These are phyloP conservation scores for Kockiozyma suomiensis DNA, from an alignment of 805 yeast genomes.

Conservation along the genomic window DNA sequence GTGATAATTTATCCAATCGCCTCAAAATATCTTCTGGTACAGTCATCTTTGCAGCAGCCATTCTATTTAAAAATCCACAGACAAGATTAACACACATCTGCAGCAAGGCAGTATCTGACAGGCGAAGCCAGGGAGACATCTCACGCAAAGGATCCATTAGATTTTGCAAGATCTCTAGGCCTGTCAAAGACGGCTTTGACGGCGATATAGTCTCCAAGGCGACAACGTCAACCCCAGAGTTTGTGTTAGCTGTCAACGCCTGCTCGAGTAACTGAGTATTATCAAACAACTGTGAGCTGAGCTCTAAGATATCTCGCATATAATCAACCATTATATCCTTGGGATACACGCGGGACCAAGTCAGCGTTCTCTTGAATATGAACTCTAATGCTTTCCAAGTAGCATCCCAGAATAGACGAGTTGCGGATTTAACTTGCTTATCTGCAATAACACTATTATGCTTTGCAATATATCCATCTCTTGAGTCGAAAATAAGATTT, in stretches of 20 bases:
- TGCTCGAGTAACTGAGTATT: slow-evolving; percentile 58
- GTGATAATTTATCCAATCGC: slow-evolving; percentile 48
- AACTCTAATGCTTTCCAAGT: slow-evolving; percentile 74
- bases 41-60: slow-evolving; percentile 54
- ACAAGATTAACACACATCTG: slow-evolving; percentile 73
- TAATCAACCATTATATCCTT: slow-evolving; percentile 68
- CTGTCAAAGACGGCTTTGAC: slow-evolving; percentile 8
- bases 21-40: slow-evolving; percentile 58
- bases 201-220: slow-evolving; percentile 19
- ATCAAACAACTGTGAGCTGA: slow-evolving; percentile 67
- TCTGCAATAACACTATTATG: slow-evolving; percentile 39
- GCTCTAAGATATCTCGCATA: slow-evolving; percentile 82
- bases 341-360: slow-evolving; percentile 72
- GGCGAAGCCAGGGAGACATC: slow-evolving; percentile 77
- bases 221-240: slow-evolving; percentile 33
- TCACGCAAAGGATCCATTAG: slow-evolving; percentile 65
- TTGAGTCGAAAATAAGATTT: slow-evolving; percentile 64
- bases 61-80: slow-evolving; percentile 65
- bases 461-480: slow-evolving; percentile 56
- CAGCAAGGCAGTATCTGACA: slow-evolving; percentile 76
- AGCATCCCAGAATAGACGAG: slow-evolving; percentile 61
- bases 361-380: slow-evolving; percentile 65
- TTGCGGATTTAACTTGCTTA: slow-evolving; percentile 37
- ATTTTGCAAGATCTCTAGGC: slow-evolving; percentile 49
- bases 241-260: slow-evolving; percentile 43